These are phyloP conservation scores for Coemansia sp. DNA, from an alignment of 192 early-diverging fungal genomes.

Conservation along the genomic window DNA sequence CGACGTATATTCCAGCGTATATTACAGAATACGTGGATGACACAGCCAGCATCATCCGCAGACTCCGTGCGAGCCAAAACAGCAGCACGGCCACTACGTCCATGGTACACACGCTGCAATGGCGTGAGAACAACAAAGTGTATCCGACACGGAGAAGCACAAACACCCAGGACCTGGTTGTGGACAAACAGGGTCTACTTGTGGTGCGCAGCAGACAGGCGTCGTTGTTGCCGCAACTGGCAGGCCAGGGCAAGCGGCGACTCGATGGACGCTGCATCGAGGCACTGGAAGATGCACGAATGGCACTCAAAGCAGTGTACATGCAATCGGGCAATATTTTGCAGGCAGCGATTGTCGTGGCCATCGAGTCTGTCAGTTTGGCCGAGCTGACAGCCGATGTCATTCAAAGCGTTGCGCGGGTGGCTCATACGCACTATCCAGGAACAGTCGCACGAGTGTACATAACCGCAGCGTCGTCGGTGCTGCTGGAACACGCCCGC, in stretches of 20 bases:
- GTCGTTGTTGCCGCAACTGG: conserved; percentile 9
- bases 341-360: conserved; percentile 30
- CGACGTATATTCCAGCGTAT: conserved; percentile 37
- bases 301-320: conserved; percentile 31
- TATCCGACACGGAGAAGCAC: conserved; percentile 23
- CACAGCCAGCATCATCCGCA: conserved; percentile 18
- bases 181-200: conserved; percentile 26
- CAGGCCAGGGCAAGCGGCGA: conserved; percentile 9
- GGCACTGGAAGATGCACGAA: conserved; percentile 42
- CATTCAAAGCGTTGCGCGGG: not conserved
- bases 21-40: conserved; percentile 40
- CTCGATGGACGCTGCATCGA: conserved; percentile 24
- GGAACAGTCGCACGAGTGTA: conserved; percentile 27
- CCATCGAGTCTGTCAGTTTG: conserved; percentile 42
- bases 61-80: conserved; percentile 22
- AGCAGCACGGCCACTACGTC: conserved; percentile 5
- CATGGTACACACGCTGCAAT: conserved; percentile 25
- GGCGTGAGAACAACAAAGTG: conserved; percentile 44
- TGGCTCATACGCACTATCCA: conserved; percentile 20
- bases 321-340: not conserved
- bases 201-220: conserved; percentile 32
- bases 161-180: conserved; percentile 4
- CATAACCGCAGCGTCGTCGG: conserved; percentile 39
- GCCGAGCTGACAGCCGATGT: conserved; percentile 12
- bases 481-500: conserved; percentile 43